These are phyloP conservation scores for Heterobasidion occidentale DNA, from an alignment of 1,284 basidiomycete species.

Conservation along the genomic window DNA sequence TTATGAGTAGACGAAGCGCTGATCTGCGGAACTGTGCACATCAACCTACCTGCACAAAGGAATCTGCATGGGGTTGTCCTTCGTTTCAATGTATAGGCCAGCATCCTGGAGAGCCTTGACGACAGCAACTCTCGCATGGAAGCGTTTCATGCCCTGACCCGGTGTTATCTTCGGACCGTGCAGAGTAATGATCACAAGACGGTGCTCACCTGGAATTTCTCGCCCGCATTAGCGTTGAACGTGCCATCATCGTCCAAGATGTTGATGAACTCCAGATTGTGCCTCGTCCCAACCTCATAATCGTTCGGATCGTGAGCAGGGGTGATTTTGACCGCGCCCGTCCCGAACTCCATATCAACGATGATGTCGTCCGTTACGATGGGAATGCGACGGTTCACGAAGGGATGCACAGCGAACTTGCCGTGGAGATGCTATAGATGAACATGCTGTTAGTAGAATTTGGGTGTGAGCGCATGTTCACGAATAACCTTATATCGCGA, in stretches of 20 bases:
- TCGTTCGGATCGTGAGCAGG: slow-evolving; percentile 99
- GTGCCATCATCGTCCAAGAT: slow-evolving; percentile 98
- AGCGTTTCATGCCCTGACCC: slow-evolving; percentile 84
- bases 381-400: slow-evolving; percentile 81
- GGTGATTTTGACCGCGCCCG: slow-evolving; percentile 98
- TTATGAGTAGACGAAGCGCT: neutral
- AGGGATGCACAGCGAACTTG: slow-evolving; percentile 89
- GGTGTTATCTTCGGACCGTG: neutral
- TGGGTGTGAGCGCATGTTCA: neutral
- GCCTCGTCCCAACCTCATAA: slow-evolving; percentile 89
- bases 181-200: neutral
- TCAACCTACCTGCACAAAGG: slow-evolving; percentile 75
- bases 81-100: slow-evolving; percentile 86
- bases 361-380: slow-evolving; percentile 77
- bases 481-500: slow-evolving; percentile 63
- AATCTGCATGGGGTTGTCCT: slow-evolving; percentile 94
- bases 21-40: neutral
- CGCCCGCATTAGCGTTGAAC: slow-evolving; percentile 86
- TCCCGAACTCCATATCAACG: slow-evolving; percentile 96
- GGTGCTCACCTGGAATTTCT: slow-evolving; percentile 54
- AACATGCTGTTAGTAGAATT: neutral
- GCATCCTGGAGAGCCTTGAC: slow-evolving; percentile 82
- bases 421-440: slow-evolving; percentile 72
- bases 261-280: slow-evolving; percentile 91
- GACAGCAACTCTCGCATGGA: slow-evolving; percentile 86